A percentile compares a stretch with the other conserved stretches of the same genome.
Conservation (phyloP, 768 basidiomycete species). For the Leccinum sublutescens region DNA sequence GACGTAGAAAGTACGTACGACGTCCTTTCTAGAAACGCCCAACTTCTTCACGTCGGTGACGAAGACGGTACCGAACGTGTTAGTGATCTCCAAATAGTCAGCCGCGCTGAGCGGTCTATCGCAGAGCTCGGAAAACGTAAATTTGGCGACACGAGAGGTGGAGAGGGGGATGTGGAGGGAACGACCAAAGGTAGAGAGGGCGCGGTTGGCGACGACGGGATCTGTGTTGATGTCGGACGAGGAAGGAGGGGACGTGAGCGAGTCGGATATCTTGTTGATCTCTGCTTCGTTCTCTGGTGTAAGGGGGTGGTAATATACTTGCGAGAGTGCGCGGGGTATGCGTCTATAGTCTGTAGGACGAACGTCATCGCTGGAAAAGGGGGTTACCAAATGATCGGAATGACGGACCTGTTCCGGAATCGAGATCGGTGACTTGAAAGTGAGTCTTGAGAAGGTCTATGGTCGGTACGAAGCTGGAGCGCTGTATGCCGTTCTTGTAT, state of each 20-base stretch:
- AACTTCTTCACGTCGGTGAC: conserved; percentile 86
- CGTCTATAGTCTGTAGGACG: conserved; percentile 82
- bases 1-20: conserved; percentile 42
- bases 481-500: conserved; percentile 98
- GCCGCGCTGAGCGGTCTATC: conserved; percentile 89
- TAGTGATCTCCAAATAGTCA: conserved; percentile 93
- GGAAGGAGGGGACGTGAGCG: conserved; percentile 54
- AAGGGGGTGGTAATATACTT: conserved; percentile 89
- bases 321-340: conserved; percentile 87
- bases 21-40: conserved; percentile 83
- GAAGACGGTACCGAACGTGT: conserved; percentile 85
- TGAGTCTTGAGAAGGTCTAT: conserved; percentile 89
- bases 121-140: conserved; percentile 84
- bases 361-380: not conserved
- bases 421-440: conserved; percentile 87
- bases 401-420: conserved; percentile 84
- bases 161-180: conserved; percentile 75
- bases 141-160: conserved; percentile 76
- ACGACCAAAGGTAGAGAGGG: conserved; percentile 90
- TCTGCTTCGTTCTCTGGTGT: conserved; percentile 62
- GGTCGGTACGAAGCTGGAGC: conserved; percentile 90
- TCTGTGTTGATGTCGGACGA: conserved; percentile 36
- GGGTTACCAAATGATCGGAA: not conserved
- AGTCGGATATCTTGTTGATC: conserved; percentile 80
- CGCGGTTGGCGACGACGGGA: conserved; percentile 57